Base-by-base conservation (phyloP, 768 basidiomycete genomes). In the Stropharia rugosoannulata region DNA sequence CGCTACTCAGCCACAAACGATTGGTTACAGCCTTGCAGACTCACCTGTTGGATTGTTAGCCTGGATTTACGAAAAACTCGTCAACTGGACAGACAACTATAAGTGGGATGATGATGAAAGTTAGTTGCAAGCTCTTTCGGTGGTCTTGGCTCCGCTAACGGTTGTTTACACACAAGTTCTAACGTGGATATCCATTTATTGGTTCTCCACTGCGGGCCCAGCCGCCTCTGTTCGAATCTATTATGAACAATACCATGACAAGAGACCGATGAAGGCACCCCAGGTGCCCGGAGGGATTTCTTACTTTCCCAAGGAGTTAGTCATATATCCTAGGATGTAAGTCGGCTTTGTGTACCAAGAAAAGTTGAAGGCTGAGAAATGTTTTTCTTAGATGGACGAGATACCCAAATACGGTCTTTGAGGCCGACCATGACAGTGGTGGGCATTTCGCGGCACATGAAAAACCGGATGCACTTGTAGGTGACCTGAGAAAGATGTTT, bases 41-140 rank as follows among this genome's bases (percentile, higher is more conserved):
- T 85, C 83, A 4, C 85, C 85, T n/a, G 73, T 77, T 5, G 85
- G 81, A 1, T 60, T 82, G 25, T 67, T 82, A 8, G 78, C 74
- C 2, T 82, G 80, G 81, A 79, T 82, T 18, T 82, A 81, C 54
- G 80, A 82, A 58, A 80, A 82, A 46, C 59, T 81, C 15, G 70
- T 75, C 29, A 64, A 68, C 35, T 81, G 78, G 77, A 75, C 77
- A 0, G 83, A 85, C 58, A 58, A 63, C 1, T 84, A 86, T 64
- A 73, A 73, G 0, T 86, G 84, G 83, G 72, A 75, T 13, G 81
- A 84, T 49, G 83, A 84, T 19, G 82, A 85, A 68, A 72, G 85
- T 78, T 49, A 11, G 19, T 45, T 15, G 38, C 57, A 29, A 51
- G 25, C 32, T 41, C 27, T 29, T 5, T 37, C 13, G 25, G 7